Base-by-base conservation (phyloP, 2,329 filamentous ascomycete genomes). In the Aspergillus piperis region DNA sequence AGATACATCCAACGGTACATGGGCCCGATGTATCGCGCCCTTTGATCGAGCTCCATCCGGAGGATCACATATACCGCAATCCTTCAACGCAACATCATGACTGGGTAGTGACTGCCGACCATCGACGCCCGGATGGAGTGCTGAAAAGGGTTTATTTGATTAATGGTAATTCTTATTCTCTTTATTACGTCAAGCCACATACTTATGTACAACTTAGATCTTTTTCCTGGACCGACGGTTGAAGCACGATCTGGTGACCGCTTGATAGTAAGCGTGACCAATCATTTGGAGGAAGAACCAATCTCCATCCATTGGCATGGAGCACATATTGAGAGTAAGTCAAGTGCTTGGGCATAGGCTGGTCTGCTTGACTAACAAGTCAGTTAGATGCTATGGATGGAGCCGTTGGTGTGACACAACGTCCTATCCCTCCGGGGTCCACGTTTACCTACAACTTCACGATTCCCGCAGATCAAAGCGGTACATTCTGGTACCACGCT, bases 381-480 rank as follows among this genome's bases (percentile, higher is more conserved):
- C 1, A 11, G 8, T 8, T 59, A 71, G 70, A 71, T 62, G 58
- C 62, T 27, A 91, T 92, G 87, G 90, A 94, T 73, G 90, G 90
- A 0, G 85, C 88, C 0, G 76, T 78, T 0, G 82, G 83, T 50
- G 85, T 90, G 25, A 85, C 88, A 1, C 90, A 93, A 71, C 91
- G 88, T 64, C 72, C 82, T 1, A 88, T 92, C 58, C 5, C 81
- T 0, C 83, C 89, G 0, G 89, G 89, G 3, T 75, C 78, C 8
- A 68, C 66, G n/a, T 79, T 78, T 61, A 68, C 72, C 44, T 81
- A 81, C 60, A 71, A 77, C 30, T 69, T 82, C 67, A 77, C 73
- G 7, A 74, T 77, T 36, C 69, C 75, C 2, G 48, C 63, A 8
- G 63, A 73, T 38, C 77, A 81, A 63, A 74, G 72, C 55, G 79